Evolutionary conservation across 202 grass and related monocot genomes (phyloP), one percentile per base, ranked within the genome.

Genomic region (Dendrocalamus latiflorus): DNA sequence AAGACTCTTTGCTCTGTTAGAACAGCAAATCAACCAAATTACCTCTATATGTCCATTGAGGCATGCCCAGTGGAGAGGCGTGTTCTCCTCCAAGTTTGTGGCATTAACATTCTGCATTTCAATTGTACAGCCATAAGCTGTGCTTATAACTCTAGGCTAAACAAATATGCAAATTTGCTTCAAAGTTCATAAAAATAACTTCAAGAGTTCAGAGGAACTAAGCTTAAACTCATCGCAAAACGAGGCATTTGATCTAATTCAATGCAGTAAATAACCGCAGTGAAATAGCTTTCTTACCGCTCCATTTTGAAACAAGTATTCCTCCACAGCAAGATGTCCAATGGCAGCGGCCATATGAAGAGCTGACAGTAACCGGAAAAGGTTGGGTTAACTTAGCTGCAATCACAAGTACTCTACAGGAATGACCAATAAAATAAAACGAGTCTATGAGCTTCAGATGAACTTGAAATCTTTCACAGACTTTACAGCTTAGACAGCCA

Each of bases 301-400:
- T 83, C 91, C 89, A 87, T 98, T 98, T 57, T 73, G 77, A 81
- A 98, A 86, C 81, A 98, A 75, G 86, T 95, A 98, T 16, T 98
- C 89, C 56, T 95, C 93, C 34, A 95, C 89, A 83, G 87, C 68
- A 36, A 91, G 85, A 82, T 95, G 95, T 0, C 95, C 95, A 93
- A 95, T 98, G 81, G 92, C 92, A 85, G 87, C 61, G 47, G 95
- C 90, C 92, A 98, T 95, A 85, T 98, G 95, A 89, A 98, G 95
- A 67, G 93, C 93, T 98, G 70, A 80, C 14, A 62, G 9, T 74
- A 30, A 43, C 25, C 36, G 39, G 85, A 72, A 78, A 17, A 51
- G 72, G 8, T 8, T 56, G 82, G 9, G 48, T n/a, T n/a, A n/a
- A n/a, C n/a, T 42, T 51, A 81, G 4, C 42, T 4, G 3, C 6